A percentile compares a stretch with the other conserved stretches of the same genome.
Evolutionary conservation across 2,329 filamentous ascomycete genomes (phyloP).

Genomic region (Colletotrichum filicis): DNA sequence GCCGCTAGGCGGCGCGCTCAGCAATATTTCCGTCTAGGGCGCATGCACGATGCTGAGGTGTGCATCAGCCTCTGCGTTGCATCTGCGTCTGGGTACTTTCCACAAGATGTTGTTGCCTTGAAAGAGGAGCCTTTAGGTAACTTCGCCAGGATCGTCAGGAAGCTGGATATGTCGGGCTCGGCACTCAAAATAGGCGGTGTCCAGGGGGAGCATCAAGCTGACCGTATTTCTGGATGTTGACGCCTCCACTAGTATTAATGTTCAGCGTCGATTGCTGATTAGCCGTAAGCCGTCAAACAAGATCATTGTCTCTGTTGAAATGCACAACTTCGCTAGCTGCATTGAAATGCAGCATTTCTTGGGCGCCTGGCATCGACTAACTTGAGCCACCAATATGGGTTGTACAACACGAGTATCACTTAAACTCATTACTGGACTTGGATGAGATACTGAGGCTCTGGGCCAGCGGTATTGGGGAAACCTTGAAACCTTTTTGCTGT

Average conservation of each 20-base stretch:
- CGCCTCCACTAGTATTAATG: neutral
- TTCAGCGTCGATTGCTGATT: neutral
- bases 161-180: constrained; percentile 20
- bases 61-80: constrained; percentile 15
- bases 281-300: neutral
- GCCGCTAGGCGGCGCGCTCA: constrained; percentile 5
- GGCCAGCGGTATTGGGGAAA: constrained; percentile 5
- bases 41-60: constrained; percentile 9
- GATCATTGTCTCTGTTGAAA: neutral
- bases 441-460: neutral
- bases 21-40: constrained; percentile 23
- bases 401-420: neutral
- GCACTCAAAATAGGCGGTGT: constrained; percentile 6
- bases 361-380: neutral
- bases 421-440: neutral
- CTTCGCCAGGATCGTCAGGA: neutral
- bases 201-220: constrained; percentile 2
- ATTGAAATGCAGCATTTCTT: neutral
- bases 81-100: constrained; percentile 1
- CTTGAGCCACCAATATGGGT: neutral
- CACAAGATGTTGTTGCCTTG: neutral
- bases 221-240: neutral
- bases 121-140: neutral
- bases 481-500: neutral
- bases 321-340: neutral